These are phyloP conservation scores for Penicillium taxi DNA, from an alignment of 495 filamentous ascomycete genomes.

Conservation along the genomic window DNA sequence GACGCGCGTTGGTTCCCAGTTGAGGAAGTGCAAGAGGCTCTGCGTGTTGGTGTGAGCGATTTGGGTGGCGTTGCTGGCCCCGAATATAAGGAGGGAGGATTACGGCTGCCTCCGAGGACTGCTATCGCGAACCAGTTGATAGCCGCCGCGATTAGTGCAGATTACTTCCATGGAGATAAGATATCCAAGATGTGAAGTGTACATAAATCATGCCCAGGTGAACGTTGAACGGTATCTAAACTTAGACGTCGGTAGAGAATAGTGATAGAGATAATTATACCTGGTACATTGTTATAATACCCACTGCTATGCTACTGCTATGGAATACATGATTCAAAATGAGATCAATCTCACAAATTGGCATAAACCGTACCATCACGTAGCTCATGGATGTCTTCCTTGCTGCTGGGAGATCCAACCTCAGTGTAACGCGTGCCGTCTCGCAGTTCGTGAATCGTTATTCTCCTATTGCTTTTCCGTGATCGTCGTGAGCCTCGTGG, in stretches of 20 bases:
- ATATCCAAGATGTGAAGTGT: slow-evolving; percentile 28
- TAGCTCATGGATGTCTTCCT: slow-evolving; percentile 37
- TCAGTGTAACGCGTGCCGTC: slow-evolving; percentile 39
- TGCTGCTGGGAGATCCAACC: slow-evolving; percentile 29
- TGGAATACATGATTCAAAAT: too few relatives aligned
- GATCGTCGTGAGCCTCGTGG: slow-evolving; percentile 25
- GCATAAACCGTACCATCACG: slow-evolving; percentile 41
- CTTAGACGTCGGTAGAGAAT: too few relatives aligned
- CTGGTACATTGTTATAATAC: not conserved
- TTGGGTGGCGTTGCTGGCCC: slow-evolving; percentile 55
- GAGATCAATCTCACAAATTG: slow-evolving; percentile 18
- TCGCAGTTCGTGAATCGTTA: slow-evolving; percentile 40
- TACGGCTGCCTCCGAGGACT: slow-evolving; percentile 66
- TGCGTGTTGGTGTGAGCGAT: slow-evolving; percentile 52
- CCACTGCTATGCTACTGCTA: too few relatives aligned
- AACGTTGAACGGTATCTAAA: too few relatives aligned
- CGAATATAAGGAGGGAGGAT: slow-evolving; percentile 61
- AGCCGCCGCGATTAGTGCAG: slow-evolving; percentile 40
- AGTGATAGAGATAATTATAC: not conserved
- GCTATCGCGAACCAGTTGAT: slow-evolving; percentile 76
- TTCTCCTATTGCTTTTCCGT: slow-evolving; percentile 26
- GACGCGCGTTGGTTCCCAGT: slow-evolving; percentile 79
- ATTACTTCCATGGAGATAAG: slow-evolving; percentile 36
- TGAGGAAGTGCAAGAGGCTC: slow-evolving; percentile 50
- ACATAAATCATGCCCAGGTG: too few relatives aligned